Evolutionary conservation across 1,139 yeast genomes (phyloP).

Genomic region (Debaryomyces fabryi): DNA sequence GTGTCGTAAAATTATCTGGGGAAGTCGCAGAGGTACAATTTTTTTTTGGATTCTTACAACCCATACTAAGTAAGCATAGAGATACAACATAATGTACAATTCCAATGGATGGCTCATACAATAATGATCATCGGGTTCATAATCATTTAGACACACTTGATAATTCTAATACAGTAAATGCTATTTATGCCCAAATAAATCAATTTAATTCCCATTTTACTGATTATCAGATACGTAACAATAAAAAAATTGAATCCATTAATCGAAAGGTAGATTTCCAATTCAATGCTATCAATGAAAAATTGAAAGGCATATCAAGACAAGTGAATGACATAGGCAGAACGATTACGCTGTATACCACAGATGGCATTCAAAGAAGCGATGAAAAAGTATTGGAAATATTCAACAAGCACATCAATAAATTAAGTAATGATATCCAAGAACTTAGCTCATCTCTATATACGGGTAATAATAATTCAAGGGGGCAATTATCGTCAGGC

Average conservation of each 20-base stretch:
- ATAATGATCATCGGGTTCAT: neutral
- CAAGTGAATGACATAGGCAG: constrained; percentile 5
- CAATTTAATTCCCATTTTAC: constrained; percentile 22
- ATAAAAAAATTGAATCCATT: constrained; percentile 27
- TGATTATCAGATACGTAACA: constrained; percentile 23
- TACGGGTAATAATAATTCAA: neutral
- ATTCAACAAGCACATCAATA: constrained; percentile 26
- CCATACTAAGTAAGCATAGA: neutral
- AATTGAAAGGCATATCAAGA: constrained; percentile 21
- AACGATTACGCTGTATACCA: neutral
- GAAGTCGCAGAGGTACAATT: neutral
- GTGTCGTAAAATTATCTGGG: constrained; percentile 2
- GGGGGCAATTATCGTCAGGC: neutral
- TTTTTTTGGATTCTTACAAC: neutral
- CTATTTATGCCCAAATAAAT: constrained; percentile 12
- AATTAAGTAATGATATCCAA: constrained; percentile 29
- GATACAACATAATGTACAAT: neutral
- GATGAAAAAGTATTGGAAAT: constrained; percentile 21
- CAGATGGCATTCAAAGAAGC: neutral
- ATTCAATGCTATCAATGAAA: constrained; percentile 23
- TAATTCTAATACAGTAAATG: constrained; percentile 12
- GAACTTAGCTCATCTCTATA: constrained; percentile 13
- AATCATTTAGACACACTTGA: neutral
- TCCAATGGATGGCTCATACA: neutral
- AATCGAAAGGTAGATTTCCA: constrained; percentile 25